These are phyloP conservation scores for Diaporthe vaccinii DNA, from an alignment of 2,329 filamentous ascomycete genomes.

Conservation along the genomic window DNA sequence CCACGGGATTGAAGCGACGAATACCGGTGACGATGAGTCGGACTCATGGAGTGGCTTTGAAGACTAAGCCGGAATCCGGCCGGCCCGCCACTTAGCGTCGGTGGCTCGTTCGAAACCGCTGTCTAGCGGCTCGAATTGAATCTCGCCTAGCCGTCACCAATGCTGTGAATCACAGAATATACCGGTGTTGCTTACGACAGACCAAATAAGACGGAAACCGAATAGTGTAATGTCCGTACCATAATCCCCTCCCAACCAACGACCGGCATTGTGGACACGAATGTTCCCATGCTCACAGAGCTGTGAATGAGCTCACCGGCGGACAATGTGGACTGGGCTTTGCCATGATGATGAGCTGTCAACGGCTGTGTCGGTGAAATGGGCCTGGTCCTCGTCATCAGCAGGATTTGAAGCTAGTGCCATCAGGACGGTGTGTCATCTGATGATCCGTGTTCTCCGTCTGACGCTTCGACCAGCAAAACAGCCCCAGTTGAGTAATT, in stretches of 20 bases:
- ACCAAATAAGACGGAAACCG: background rate
- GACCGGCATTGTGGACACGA: background rate
- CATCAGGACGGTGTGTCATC: slow-evolving; percentile 8
- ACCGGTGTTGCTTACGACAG: background rate
- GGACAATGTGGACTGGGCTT: background rate
- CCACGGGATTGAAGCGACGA: slow-evolving; percentile 28
- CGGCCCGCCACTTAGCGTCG: background rate
- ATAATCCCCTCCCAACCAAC: background rate
- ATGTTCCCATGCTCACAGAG: background rate
- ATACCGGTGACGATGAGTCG: slow-evolving; percentile 24
- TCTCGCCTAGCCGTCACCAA: background rate
- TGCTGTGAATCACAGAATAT: background rate
- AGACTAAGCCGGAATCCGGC: slow-evolving; percentile 30
- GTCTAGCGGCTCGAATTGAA: background rate
- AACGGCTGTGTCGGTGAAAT: background rate
- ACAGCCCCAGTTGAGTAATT: background rate
- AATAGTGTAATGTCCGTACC: background rate
- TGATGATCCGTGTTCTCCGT: slow-evolving; percentile 13
- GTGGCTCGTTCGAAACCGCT: background rate
- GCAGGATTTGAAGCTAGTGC: slow-evolving; percentile 3
- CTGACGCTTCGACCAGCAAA: background rate
- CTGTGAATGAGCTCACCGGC: background rate
- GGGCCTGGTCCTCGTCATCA: background rate
- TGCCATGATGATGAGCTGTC: slow-evolving; percentile 3
- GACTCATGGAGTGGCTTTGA: slow-evolving; percentile 40